Percentiles rank a stretch among this genome's conserved stretches.
These are phyloP conservation scores for Oxytropis ochrocephala DNA, from an alignment of 306 rosid species.

Conservation along the genomic window DNA sequence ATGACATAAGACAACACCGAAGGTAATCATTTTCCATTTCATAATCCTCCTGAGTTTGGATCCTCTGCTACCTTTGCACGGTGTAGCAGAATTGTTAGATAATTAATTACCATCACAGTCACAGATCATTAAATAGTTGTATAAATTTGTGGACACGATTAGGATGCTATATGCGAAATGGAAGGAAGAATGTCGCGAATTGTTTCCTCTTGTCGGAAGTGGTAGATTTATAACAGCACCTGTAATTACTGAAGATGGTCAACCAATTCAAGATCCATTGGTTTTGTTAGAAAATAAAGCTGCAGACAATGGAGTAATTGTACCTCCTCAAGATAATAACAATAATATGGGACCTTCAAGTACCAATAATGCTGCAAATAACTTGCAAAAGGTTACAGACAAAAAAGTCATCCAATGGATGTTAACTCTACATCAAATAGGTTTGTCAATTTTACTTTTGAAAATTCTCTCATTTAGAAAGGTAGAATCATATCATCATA, in stretches of 20 bases:
- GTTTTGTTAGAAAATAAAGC: constrained; percentile 68
- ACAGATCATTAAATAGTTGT: constrained; percentile 9
- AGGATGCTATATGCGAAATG: constrained; percentile 63
- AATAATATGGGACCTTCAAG: constrained; percentile 7
- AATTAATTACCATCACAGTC: not conserved
- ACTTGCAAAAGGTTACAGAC: constrained; percentile 42
- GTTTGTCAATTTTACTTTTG: constrained; percentile 28
- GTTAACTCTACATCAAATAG: constrained; percentile 97
- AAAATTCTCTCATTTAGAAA: not conserved
- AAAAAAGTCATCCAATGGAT: constrained; percentile 76
- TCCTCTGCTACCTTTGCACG: too few relatives aligned
- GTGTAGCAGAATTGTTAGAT: too few relatives aligned
- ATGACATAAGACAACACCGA: constrained; percentile 55
- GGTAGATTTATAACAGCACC: constrained; percentile 93
- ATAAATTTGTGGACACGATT: not conserved
- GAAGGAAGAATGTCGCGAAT: constrained; percentile 76
- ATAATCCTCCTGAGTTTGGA: too few relatives aligned
- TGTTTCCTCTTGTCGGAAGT: constrained; percentile 90
- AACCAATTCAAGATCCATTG: constrained; percentile 67
- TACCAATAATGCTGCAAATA: constrained; percentile 2
- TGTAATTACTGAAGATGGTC: constrained; percentile 68
- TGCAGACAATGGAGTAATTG: constrained; percentile 35
- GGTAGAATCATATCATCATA: not conserved
- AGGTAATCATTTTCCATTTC: constrained; percentile 42
- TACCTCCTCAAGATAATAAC: constrained; percentile 28